Conservation (phyloP, 176 grass and related monocot species). For the Musa troglodytarum region DNA sequence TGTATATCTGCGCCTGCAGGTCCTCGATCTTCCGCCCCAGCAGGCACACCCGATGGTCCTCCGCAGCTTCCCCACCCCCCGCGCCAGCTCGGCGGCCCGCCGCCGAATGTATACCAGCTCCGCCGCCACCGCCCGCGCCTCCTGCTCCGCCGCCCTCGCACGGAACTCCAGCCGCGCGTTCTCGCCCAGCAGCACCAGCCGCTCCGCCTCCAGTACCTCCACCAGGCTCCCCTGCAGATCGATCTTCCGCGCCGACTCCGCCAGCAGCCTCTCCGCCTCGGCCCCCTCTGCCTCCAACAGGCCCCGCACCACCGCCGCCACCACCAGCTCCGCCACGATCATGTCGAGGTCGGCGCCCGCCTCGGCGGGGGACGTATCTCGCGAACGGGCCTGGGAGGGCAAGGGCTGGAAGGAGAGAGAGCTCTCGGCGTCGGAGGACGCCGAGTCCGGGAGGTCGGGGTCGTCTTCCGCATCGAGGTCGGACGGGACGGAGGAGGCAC, state of each 20-base stretch:
- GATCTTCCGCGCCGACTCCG: slow-evolving; percentile 52
- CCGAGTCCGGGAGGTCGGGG: slow-evolving; percentile 30
- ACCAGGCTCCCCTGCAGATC: slow-evolving; percentile 77
- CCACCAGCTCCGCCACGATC: slow-evolving; percentile 53
- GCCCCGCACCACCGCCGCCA: slow-evolving; percentile 39
- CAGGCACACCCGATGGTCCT: slow-evolving; percentile 69
- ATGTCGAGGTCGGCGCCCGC: slow-evolving; percentile 10
- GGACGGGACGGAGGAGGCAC: slow-evolving; percentile 5
- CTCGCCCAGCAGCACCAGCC: slow-evolving; percentile 77
- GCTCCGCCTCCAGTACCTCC: slow-evolving; percentile 83
- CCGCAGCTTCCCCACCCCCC: slow-evolving; percentile 64
- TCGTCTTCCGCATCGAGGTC: not conserved
- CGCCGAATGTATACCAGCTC: slow-evolving; percentile 71
- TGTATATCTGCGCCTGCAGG: slow-evolving; percentile 66
- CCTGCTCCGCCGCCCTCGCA: slow-evolving; percentile 36
- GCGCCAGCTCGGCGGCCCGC: slow-evolving; percentile 60
- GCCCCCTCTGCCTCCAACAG: slow-evolving; percentile 43
- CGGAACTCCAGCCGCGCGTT: slow-evolving; percentile 64
- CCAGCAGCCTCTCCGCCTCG: slow-evolving; percentile 12
- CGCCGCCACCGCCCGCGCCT: slow-evolving; percentile 26
- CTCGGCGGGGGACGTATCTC: not conserved
- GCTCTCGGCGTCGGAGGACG: slow-evolving; percentile 65
- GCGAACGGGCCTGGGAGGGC: not conserved
- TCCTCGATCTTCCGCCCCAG: slow-evolving; percentile 60
- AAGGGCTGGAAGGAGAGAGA: slow-evolving; percentile 61